Evolutionary conservation across 1,284 basidiomycete genomes (phyloP).

Genomic region (Acaromyces ingoldii): DNA sequence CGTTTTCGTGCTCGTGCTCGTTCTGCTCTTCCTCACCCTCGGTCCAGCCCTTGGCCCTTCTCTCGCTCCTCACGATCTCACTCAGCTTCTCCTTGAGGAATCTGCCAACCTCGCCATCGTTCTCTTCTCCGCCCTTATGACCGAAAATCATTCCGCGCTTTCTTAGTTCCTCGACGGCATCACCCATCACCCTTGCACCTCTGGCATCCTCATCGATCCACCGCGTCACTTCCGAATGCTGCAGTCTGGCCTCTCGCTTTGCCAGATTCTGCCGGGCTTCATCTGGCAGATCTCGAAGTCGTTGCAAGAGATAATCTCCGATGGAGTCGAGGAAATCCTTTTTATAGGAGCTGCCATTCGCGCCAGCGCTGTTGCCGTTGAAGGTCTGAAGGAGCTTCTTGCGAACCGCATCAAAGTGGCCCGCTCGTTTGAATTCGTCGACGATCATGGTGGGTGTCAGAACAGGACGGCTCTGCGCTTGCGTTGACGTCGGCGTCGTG

Average conservation of each 20-base stretch:
- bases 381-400: background rate
- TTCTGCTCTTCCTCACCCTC: too few species aligned
- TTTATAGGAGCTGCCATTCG: background rate
- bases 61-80: too few species aligned
- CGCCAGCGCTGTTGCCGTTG: too few species aligned
- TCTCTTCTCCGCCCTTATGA: background rate
- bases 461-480: too few species aligned
- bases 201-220: background rate
- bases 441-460: constrained; percentile 1
- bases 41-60: too few species aligned
- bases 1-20: too few species aligned
- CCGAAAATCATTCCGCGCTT: background rate
- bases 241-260: background rate
- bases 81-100: background rate
- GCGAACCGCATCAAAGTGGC: constrained; percentile 6
- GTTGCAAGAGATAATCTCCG: background rate
- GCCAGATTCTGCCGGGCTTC: background rate
- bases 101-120: background rate
- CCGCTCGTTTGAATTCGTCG: constrained; percentile 6
- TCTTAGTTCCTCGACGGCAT: background rate
- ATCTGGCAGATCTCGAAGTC: background rate
- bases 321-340: constrained; percentile 6
- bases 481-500: too few species aligned
- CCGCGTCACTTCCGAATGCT: background rate
- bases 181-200: background rate